phyloP scores from a whole-genome alignment of 164 flowering plant species.

The Aristolochia californica region DNA sequence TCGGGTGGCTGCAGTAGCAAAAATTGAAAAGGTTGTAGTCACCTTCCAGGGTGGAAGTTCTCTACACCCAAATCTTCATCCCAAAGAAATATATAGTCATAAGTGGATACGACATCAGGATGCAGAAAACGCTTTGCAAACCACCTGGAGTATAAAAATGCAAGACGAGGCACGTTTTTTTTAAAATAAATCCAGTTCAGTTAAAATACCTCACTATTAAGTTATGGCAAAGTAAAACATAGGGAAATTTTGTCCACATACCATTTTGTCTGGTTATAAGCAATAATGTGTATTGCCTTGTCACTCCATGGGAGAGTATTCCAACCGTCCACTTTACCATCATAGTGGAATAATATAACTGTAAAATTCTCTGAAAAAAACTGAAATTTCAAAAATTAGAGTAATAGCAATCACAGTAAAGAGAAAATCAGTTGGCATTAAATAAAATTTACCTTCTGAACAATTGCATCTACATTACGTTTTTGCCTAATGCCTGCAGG shows the following conservation, averaged over 20 bases:
- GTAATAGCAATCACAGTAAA: background rate
- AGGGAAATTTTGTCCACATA: conserved; percentile 14
- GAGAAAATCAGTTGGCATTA: background rate
- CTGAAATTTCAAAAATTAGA: conserved; percentile 58
- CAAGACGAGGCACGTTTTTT: background rate
- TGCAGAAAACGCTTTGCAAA: conserved; percentile 96
- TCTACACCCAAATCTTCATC: conserved; percentile 97
- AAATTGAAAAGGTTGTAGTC: conserved; percentile 1
- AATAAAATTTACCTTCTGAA: conserved; percentile 57
- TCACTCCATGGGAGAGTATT: conserved; percentile 69
- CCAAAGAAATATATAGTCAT: conserved; percentile 93
- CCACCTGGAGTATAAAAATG: conserved; percentile 58
- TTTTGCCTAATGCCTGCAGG: conserved; percentile 83
- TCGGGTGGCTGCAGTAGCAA: background rate
- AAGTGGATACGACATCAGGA: conserved; percentile 73
- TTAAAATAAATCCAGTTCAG: background rate
- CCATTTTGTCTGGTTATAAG: conserved; percentile 95
- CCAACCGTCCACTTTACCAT: conserved; percentile 80
- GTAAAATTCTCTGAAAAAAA: conserved; percentile 88
- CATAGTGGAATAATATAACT: conserved; percentile 83
- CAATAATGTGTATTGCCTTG: conserved; percentile 68
- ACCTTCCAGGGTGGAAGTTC: conserved; percentile 84
- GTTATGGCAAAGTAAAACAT: too few relatives aligned
- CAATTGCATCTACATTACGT: conserved; percentile 62
- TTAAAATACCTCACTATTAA: too few relatives aligned